A percentile compares a stretch with the other conserved stretches of the same genome.
phyloP scores from a whole-genome alignment of 2,329 filamentous ascomycete genomes.

The Colletotrichum endophyticum region DNA sequence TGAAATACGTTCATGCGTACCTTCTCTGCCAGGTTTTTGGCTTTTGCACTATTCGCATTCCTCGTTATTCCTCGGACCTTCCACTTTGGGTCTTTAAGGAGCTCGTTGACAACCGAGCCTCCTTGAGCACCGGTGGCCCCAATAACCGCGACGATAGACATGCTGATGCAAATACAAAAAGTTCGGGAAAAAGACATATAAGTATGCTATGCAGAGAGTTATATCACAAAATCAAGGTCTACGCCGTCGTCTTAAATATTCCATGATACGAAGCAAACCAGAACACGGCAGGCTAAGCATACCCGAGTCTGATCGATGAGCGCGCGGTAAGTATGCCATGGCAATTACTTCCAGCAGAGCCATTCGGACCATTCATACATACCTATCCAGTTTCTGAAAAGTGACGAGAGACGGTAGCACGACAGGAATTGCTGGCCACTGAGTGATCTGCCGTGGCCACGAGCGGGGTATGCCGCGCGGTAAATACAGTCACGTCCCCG shows the following conservation, averaged over 20 bases:
- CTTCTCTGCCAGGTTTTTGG: not conserved
- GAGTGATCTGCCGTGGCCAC: not conserved
- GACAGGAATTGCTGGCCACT: not conserved
- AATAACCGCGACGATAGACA: not conserved
- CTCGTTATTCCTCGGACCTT: not conserved
- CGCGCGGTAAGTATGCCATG: not conserved
- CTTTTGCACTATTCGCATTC: not conserved
- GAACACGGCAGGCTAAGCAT: fast-evolving
- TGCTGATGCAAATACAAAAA: not conserved
- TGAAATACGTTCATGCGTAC: not conserved
- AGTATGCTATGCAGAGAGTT: too few relatives aligned
- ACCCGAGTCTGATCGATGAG: fast-evolving
- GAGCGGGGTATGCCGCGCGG: not conserved
- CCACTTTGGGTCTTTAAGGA: not conserved
- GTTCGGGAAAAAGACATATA: too few relatives aligned
- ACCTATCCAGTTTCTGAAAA: not conserved
- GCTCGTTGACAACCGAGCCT: not conserved
- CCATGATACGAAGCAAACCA: fast-evolving
- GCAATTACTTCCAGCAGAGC: fast-evolving
- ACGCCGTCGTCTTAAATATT: fast-evolving
- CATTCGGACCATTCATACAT: not conserved
- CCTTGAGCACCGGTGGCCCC: not conserved
- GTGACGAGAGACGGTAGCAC: not conserved
- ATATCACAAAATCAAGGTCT: not conserved
- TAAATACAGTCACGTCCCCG: not conserved